Evolutionary conservation across 2,329 filamentous ascomycete genomes (phyloP), one percentile per base, ranked within the genome.

Genomic region (Karstenula rhodostoma): DNA sequence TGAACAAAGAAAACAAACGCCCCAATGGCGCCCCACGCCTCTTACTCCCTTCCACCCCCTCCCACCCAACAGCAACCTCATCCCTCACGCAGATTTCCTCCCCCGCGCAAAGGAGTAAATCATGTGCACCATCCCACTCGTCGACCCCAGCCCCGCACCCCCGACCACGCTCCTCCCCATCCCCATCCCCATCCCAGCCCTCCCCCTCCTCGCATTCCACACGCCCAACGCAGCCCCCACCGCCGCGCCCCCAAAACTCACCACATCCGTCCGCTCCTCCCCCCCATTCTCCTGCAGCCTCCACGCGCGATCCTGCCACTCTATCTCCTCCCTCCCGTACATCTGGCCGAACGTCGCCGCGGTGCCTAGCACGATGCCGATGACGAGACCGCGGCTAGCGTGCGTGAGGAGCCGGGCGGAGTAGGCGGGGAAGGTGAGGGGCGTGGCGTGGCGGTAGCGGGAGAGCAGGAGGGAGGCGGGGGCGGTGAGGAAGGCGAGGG

Each of bases 301-400:
- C 87, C 87, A 90, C 58, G 83, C 83, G 19, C 88, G 80, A 70
- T 90, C 87, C 68, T 84, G 76, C 87, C 87, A 90, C 73, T 90
- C 87, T 33, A 90, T 85, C 43, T 83, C 79, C 65, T 86, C 82
- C 17, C 81, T 79, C 0, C 84, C 86, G 56, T 77, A 77, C 87
- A 90, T 89, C 2, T 82, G 78, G 0, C 70, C 78, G 29, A 76
- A 72, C 4, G 86, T 77, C 64, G 77, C 82, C 4, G 83, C 59
- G 1, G 76, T 76, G 25, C 84, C 75, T 1, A 86, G 61, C 0
- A 78, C 80, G 0, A 82, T 68, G 0, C 81, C 84, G 27, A 83
- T 62, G 1, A 84, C 57, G 4, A 81, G 80, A 57, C 83, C 83
- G 1, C 78, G 78, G 9, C 83, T 82, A 0, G 82, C 77, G 10